These are phyloP conservation scores for Penicillium brasilianum DNA, from an alignment of 2,329 filamentous ascomycete genomes.

Conservation along the genomic window DNA sequence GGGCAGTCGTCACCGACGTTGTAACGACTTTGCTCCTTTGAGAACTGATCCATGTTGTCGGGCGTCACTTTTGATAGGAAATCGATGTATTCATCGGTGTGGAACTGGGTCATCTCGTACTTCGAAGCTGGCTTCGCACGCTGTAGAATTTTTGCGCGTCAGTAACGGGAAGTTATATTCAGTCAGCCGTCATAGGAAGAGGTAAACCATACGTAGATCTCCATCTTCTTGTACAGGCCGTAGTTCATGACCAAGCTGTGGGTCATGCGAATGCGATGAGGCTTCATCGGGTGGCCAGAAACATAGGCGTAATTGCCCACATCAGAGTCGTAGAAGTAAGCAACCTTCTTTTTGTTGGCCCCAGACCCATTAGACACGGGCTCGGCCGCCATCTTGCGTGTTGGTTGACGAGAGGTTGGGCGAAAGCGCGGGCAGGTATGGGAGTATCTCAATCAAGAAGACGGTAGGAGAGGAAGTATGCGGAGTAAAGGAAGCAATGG, in stretches of 20 bases:
- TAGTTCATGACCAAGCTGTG: conserved; percentile 73
- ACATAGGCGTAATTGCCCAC: conserved; percentile 98
- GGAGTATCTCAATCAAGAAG: conserved; percentile 14
- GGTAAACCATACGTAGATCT: conserved; percentile 64
- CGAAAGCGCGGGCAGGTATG: background rate
- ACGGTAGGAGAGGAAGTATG: conserved; percentile 22
- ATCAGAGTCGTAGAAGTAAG: conserved; percentile 98
- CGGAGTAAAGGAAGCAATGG: conserved; percentile 16
- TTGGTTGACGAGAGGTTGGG: conserved; percentile 11
- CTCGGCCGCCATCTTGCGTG: conserved; percentile 55
- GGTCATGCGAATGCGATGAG: conserved; percentile 70
- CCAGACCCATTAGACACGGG: conserved; percentile 58
- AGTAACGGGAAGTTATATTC: conserved; percentile 12
- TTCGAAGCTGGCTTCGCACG: conserved; percentile 77
- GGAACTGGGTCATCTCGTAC: conserved; percentile 75
- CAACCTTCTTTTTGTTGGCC: conserved; percentile 76
- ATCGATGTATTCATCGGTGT: conserved; percentile 75
- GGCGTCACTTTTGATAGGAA: conserved; percentile 87
- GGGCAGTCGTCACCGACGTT: conserved; percentile 70
- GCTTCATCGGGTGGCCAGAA: conserved; percentile 71
- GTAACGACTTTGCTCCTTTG: conserved; percentile 84
- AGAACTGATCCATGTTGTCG: conserved; percentile 95
- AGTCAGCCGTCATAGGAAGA: background rate
- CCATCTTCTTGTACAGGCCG: conserved; percentile 74
- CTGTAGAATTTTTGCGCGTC: conserved; percentile 50